phyloP scores from a whole-genome alignment of 1,284 basidiomycete species.

The Ganoderma resinaceum region DNA sequence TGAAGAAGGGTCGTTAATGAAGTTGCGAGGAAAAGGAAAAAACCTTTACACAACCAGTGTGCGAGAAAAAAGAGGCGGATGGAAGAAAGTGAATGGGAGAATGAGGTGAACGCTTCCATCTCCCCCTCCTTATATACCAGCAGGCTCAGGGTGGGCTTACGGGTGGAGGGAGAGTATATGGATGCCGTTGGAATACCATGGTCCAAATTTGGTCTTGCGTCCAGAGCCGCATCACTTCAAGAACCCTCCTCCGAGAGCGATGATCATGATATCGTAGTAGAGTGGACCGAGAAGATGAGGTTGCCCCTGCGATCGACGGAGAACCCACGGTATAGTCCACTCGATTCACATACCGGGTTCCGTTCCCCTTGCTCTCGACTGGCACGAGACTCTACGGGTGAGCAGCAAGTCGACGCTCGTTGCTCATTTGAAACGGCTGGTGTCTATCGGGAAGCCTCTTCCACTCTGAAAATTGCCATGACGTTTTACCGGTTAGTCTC shows the following conservation, averaged over 20 bases:
- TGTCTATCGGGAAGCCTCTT: no score
- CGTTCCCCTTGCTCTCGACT: no score
- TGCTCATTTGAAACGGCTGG: no score
- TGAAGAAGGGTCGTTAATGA: constrained; percentile 12
- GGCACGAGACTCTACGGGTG: no score
- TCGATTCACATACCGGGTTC: neutral
- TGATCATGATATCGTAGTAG: neutral
- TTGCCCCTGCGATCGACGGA: neutral
- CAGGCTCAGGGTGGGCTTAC: neutral
- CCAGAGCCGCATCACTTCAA: neutral
- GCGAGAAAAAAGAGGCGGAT: constrained; percentile 1
- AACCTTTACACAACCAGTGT: constrained; percentile 21
- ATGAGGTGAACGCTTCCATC: neutral
- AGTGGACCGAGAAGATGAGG: neutral
- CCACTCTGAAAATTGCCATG: no score
- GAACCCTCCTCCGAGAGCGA: neutral
- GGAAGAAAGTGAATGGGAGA: constrained; percentile 20
- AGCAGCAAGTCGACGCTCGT: no score
- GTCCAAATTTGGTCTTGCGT: neutral
- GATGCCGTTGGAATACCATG: neutral
- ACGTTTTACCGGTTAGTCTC: no score
- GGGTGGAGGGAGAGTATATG: neutral
- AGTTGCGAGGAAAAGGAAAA: constrained; percentile 13
- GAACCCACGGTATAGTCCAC: neutral
- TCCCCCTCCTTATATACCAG: constrained; percentile 5